Conservation (phyloP, 2,329 filamentous ascomycete species). For the Aspergillus brasiliensis region DNA sequence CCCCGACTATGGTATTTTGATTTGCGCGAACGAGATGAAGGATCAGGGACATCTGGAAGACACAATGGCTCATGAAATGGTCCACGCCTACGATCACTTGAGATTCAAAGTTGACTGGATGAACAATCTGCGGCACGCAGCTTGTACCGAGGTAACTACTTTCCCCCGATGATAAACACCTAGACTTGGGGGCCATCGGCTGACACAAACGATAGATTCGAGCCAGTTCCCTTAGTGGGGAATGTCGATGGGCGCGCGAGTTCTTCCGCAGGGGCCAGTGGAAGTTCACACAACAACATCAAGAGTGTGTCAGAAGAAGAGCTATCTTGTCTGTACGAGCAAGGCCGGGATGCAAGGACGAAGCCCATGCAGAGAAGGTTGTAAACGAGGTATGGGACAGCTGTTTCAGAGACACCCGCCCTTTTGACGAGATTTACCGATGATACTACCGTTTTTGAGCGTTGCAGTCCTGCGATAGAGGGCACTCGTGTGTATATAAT, state of each 20-base stretch:
- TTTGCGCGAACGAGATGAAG: constrained; percentile 90
- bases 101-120: constrained; percentile 85
- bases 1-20: constrained; percentile 79
- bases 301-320: constrained; percentile 82
- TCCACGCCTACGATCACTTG: constrained; percentile 93
- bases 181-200: neutral
- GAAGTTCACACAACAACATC: constrained; percentile 88
- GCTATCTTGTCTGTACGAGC: constrained; percentile 78
- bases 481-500: constrained; percentile 19
- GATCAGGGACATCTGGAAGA: constrained; percentile 84
- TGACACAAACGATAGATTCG: constrained; percentile 65
- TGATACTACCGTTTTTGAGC: constrained; percentile 30
- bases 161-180: neutral
- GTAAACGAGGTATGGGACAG: constrained; percentile 99
- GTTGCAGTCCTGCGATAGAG: neutral
- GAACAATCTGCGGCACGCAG: constrained; percentile 82
- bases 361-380: constrained; percentile 80
- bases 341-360: constrained; percentile 78
- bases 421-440: constrained; percentile 95
- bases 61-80: constrained; percentile 94
- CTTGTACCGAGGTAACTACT: constrained; percentile 79
- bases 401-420: constrained; percentile 89
- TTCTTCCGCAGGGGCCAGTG: constrained; percentile 83
- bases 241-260: constrained; percentile 88
- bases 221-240: constrained; percentile 87